Evolutionary conservation across 2,329 filamentous ascomycete genomes (phyloP), one percentile per base, ranked within the genome.

Genomic region (Dryadomyces quercivorus): DNA sequence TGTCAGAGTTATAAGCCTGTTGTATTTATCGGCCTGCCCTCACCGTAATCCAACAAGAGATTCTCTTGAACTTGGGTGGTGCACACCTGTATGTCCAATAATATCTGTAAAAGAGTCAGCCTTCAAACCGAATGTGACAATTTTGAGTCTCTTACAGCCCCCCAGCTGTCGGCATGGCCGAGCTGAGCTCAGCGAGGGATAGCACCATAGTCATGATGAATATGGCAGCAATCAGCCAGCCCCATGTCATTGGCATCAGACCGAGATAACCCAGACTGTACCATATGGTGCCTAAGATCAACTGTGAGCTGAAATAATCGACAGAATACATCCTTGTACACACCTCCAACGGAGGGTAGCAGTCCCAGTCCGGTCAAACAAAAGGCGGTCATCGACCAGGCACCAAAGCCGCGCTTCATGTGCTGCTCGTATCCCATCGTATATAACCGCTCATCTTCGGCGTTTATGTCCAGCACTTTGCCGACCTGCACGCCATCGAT

Each of bases 211-310:
- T 16, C 54, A 55, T 55, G 50, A 55, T 55, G 9, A 55, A 55
- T 7, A 55, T 34, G 10, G 49, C 22, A 4, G 54, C 54, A 6
- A 22, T 50, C 21, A 55, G 50, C 54, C 54, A 55, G 49, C 54
- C 50, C 54, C 54, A 55, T 10, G 54, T 55, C 54, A 55, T 55
- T 12, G 54, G 50, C 54, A 55, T 52, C 13, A 55, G 38, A 10
- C 54, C 54, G 1, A 55, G 54, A 18, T 55, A 55, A 16, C 54
- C 54, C 1, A 55, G 44, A 31, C 54, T 55, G 50, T 55, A 55
- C 54, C 54, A 55, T 12, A 55, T 47, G 1, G 54, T 55, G 6
- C 54, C 52, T 53, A 44, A 44, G n/a, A 5, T 10, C 18, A 7
- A 10, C 22, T 13, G 40, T 47, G 7, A 47, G 48, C 47, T 20